Evolutionary conservation across 768 basidiomycete species (phyloP), one percentile per base, ranked within the genome.

Genomic region (Krasilnikovozyma curviuscula): DNA sequence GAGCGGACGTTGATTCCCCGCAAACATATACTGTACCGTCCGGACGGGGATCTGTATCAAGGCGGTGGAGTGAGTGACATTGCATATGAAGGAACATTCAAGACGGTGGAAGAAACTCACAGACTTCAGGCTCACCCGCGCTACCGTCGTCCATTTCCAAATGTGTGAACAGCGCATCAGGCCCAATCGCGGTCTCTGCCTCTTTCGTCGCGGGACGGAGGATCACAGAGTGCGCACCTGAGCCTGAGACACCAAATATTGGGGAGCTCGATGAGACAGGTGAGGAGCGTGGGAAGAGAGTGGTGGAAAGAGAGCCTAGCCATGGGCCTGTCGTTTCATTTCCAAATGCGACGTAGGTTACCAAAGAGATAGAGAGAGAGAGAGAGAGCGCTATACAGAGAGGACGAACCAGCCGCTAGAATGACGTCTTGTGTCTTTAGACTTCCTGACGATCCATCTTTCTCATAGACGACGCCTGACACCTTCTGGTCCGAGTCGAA

Each of bases 131-230:
- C n/a, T n/a, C n/a, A n/a, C n/a, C n/a, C 46, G 50, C 41, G 40
- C 56, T 43, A 16, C 63, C 59, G 43, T 61, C 62, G 5, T 61
- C 61, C 46, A 73, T 63, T 25, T 59, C 53, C 55, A 91, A 81
- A 59, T 79, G 78, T 27, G 84, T 83, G 64, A 88, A 91, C 45
- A 86, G 69, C 31, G 80, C 79, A 58, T 84, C 81, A 2, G 83
- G 79, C n/a, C n/a, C n/a, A n/a, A n/a, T n/a, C n/a, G n/a, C n/a
- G 5, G 78, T 68, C 59, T 85, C 71, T 18, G 48, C 31, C 30
- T 8, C 21, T 61, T 59, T 27, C 66, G 63, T 8, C 18, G 62
- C 59, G 0, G 77, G 72, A 13, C 65, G 72, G 53, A 81, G 73
- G 7, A 73, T 74, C 57, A 83, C 71, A 57, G 79, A 81, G 61